Evolutionary conservation across 1,139 yeast species (phyloP).

Genomic region (Eremothecium gossypii): DNA sequence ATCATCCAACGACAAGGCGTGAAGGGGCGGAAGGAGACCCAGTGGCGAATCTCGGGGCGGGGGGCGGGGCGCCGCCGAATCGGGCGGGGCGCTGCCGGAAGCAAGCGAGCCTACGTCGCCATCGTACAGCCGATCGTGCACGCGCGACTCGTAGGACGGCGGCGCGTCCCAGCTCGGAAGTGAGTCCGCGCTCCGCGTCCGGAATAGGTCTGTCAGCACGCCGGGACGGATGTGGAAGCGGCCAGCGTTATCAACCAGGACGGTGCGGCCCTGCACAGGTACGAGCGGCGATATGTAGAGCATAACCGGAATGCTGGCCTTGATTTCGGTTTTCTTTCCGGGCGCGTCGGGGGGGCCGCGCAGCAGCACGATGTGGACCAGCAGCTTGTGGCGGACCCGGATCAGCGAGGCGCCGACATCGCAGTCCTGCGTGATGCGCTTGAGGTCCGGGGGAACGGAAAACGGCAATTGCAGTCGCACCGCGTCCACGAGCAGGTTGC

Average conservation of each 20-base stretch:
- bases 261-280: slow-evolving; percentile 42
- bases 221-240: slow-evolving; percentile 40
- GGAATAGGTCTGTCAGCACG: slow-evolving; percentile 21
- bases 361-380: slow-evolving; percentile 16
- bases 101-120: background rate
- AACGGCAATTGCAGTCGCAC: slow-evolving; percentile 44
- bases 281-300: slow-evolving; percentile 51
- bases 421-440: slow-evolving; percentile 50
- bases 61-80: slow-evolving; percentile 1
- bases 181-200: background rate
- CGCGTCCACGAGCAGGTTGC: slow-evolving; percentile 36
- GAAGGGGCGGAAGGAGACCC: background rate
- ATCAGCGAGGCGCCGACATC: slow-evolving; percentile 40
- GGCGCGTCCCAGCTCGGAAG: slow-evolving; percentile 10
- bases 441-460: slow-evolving; percentile 44
- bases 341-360: slow-evolving; percentile 3
- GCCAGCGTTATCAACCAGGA: slow-evolving; percentile 41
- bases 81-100: slow-evolving; percentile 1
- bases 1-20: slow-evolving; percentile 6
- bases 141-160: slow-evolving; percentile 11
- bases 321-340: slow-evolving; percentile 19
- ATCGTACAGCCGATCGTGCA: slow-evolving; percentile 7
- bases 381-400: slow-evolving; percentile 23
- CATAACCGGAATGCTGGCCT: slow-evolving; percentile 52
- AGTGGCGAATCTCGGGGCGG: background rate